Evolutionary conservation across 345 rosid species (phyloP).

Genomic region (Carallia pectinifolia): DNA sequence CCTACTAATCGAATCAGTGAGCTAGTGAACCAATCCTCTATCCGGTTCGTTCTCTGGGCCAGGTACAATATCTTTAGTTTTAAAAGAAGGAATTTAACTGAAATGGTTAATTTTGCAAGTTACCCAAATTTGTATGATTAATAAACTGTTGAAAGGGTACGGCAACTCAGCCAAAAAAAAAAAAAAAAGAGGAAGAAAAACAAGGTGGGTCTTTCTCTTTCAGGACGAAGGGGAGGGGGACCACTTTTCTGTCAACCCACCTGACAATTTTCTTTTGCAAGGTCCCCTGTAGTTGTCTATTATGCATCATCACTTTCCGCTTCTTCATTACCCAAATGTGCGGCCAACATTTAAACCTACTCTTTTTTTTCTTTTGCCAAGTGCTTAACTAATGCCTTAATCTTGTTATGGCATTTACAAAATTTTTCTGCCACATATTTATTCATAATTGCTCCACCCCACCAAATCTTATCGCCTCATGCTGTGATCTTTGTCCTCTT

Average conservation of each 20-base stretch:
- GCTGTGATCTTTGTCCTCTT: too few relatives aligned
- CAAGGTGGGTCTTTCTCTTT: not conserved
- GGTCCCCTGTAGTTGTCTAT: not conserved
- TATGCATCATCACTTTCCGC: not conserved
- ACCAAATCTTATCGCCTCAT: too few relatives aligned
- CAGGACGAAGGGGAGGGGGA: not conserved
- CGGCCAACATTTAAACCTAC: not conserved
- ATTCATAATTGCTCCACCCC: not conserved
- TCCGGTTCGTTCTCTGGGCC: too few relatives aligned
- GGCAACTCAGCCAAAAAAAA: not conserved
- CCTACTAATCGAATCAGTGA: too few relatives aligned
- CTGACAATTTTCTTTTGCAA: not conserved
- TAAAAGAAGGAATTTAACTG: too few relatives aligned
- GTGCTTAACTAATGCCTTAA: not conserved
- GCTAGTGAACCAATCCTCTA: too few relatives aligned
- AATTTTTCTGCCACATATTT: not conserved
- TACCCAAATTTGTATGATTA: too few relatives aligned
- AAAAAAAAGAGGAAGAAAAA: not conserved
- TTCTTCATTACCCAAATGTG: not conserved
- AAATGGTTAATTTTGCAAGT: too few relatives aligned
- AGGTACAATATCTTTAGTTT: too few relatives aligned
- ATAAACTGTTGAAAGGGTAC: not conserved
- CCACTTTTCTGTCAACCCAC: not conserved
- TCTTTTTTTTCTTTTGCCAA: not conserved
- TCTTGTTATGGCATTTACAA: not conserved